Percentiles rank a stretch among this genome's conserved stretches.
These are phyloP conservation scores for Fusarium bulbicola DNA, from an alignment of 2,329 filamentous ascomycete species.

Conservation along the genomic window DNA sequence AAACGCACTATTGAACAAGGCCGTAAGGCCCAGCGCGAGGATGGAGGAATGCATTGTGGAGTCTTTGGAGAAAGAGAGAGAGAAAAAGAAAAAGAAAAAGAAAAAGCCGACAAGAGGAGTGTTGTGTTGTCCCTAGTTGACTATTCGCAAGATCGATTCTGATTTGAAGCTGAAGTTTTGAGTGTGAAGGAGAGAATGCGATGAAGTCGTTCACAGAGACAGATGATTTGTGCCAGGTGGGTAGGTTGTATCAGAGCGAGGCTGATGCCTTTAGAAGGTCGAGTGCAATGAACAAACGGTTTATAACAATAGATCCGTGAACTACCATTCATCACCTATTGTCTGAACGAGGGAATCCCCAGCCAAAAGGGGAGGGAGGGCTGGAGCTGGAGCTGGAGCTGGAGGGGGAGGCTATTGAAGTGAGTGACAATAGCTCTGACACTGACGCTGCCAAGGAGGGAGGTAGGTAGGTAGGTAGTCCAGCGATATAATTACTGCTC, in stretches of 20 bases:
- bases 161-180: constrained; percentile 6
- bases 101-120: background rate
- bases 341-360: constrained; percentile 22
- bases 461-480: constrained; percentile 1
- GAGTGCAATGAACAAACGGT: background rate
- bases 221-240: background rate
- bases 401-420: constrained; percentile 16
- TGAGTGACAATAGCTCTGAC: constrained; percentile 14
- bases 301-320: constrained; percentile 27
- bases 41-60: constrained; percentile 36
- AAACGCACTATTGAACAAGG: constrained; percentile 42
- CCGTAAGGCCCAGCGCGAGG: constrained; percentile 42
- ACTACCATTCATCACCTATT: constrained; percentile 12
- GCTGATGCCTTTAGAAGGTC: background rate
- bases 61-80: background rate
- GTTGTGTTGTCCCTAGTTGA: background rate
- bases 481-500: constrained; percentile 18
- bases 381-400: background rate
- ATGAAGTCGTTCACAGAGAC: constrained; percentile 15
- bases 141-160: constrained; percentile 1
- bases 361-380: constrained; percentile 28
- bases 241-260: background rate
- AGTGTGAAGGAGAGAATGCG: background rate
- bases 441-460: constrained; percentile 33
- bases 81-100: too few relatives aligned